Percentiles rank a stretch among this genome's conserved stretches.
phyloP scores from a whole-genome alignment of 331 rosid species.

The Rhamnella rubrinervis region DNA sequence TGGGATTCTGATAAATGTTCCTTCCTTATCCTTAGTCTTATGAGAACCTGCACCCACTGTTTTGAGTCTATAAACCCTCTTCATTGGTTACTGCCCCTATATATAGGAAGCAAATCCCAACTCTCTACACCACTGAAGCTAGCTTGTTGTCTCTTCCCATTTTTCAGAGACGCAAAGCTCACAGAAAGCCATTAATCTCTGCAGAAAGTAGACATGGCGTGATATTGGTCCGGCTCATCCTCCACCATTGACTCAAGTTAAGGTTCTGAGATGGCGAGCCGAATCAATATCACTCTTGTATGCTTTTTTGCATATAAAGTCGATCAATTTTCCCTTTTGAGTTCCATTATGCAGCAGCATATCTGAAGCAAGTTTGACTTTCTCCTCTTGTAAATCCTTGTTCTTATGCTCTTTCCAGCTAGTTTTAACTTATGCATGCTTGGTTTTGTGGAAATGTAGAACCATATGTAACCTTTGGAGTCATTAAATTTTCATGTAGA shows the following conservation, averaged over 20 bases:
- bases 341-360: too few relatives aligned
- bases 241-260: neutral
- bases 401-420: too few relatives aligned
- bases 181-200: neutral
- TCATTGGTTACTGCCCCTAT: constrained; percentile 22
- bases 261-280: constrained; percentile 46
- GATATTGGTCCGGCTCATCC: constrained; percentile 64
- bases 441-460: neutral
- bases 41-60: too few relatives aligned
- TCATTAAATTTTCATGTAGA: too few relatives aligned
- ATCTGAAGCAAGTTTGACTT: too few relatives aligned
- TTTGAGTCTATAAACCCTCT: neutral
- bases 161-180: neutral
- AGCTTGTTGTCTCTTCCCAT: neutral
- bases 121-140: constrained; percentile 6
- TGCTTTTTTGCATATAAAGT: constrained; percentile 16
- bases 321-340: neutral
- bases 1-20: constrained; percentile 40
- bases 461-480: neutral
- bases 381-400: too few relatives aligned
- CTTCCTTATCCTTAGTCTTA: constrained; percentile 29
- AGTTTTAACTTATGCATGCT: neutral
- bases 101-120: constrained; percentile 21
- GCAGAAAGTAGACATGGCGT: constrained; percentile 64
- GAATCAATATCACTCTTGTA: constrained; percentile 85